Conservation (phyloP, 805 yeast species). For the Cyberlindnera amylophila region DNA sequence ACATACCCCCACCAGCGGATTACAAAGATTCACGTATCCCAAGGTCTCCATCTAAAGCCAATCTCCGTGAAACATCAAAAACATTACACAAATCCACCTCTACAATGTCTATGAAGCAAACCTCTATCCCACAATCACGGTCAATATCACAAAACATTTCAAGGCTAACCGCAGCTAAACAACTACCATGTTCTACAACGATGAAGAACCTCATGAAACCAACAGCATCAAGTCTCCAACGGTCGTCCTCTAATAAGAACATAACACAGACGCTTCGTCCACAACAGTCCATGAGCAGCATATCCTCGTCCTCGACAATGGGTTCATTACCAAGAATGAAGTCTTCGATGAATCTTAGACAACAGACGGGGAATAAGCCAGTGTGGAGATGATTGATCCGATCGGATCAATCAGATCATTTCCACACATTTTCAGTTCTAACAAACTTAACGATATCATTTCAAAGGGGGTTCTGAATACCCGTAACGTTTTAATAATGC, state of each 20-base stretch:
- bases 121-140: conserved; percentile 11
- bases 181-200: conserved; percentile 21
- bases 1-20: background rate
- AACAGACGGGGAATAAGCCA: conserved; percentile 10
- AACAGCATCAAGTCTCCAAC: conserved; percentile 22
- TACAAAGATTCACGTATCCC: conserved; percentile 5
- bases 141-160: conserved; percentile 14
- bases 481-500: too few relatives aligned
- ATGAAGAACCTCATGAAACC: conserved; percentile 20
- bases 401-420: too few relatives aligned
- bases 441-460: too few relatives aligned
- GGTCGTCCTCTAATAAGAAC: conserved; percentile 17
- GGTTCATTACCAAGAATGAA: conserved; percentile 10
- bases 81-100: conserved; percentile 7
- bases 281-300: conserved; percentile 1
- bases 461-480: too few relatives aligned
- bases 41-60: conserved; percentile 12
- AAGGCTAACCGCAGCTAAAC: conserved; percentile 12
- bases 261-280: conserved; percentile 9
- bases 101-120: conserved; percentile 5
- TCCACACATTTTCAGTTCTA: too few relatives aligned
- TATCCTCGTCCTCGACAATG: background rate
- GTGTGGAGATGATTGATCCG: conserved; percentile 23
- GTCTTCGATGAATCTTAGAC: conserved; percentile 10
- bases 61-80: background rate